phyloP scores from a whole-genome alignment of 768 basidiomycete genomes.

The Chiua virens region DNA sequence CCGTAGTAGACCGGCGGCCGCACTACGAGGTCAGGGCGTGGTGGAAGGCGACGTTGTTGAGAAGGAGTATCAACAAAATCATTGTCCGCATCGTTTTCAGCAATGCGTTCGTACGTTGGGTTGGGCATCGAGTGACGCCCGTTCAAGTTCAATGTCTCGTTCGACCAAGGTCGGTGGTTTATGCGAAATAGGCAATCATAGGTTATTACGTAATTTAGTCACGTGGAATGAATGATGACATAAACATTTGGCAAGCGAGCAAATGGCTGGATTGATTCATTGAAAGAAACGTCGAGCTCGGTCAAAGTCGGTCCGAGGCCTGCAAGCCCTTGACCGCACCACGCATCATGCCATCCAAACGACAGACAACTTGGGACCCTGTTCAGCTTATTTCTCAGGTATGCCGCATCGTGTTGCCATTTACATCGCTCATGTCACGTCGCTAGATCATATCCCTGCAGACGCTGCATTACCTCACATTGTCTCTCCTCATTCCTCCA shows the following conservation, averaged over 20 bases:
- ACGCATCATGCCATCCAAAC: constrained; percentile 35
- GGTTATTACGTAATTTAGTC: constrained; percentile 13
- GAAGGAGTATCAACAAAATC: constrained; percentile 9
- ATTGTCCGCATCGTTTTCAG: constrained; percentile 25
- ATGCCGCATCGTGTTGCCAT: constrained; percentile 9
- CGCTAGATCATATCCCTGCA: constrained; percentile 89
- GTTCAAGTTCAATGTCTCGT: not conserved
- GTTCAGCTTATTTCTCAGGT: constrained; percentile 85
- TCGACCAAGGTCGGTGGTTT: not conserved
- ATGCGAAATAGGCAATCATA: constrained; percentile 10
- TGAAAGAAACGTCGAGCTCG: too few relatives aligned
- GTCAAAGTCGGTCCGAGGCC: too few relatives aligned
- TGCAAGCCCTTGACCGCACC: not conserved
- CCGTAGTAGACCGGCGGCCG: constrained; percentile 58
- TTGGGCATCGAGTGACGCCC: constrained; percentile 23
- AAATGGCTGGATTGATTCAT: too few relatives aligned
- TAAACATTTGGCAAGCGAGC: too few relatives aligned
- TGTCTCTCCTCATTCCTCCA: constrained; percentile 80
- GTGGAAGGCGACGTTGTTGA: constrained; percentile 1
- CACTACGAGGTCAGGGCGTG: constrained; percentile 11
- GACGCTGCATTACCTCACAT: constrained; percentile 89
- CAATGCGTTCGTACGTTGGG: constrained; percentile 31
- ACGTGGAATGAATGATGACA: constrained; percentile 7
- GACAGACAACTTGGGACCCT: constrained; percentile 81
- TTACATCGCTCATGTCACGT: not conserved